Conservation (phyloP, 2,329 filamentous ascomycete genomes). For the Neophaeococcomyces aloes region DNA sequence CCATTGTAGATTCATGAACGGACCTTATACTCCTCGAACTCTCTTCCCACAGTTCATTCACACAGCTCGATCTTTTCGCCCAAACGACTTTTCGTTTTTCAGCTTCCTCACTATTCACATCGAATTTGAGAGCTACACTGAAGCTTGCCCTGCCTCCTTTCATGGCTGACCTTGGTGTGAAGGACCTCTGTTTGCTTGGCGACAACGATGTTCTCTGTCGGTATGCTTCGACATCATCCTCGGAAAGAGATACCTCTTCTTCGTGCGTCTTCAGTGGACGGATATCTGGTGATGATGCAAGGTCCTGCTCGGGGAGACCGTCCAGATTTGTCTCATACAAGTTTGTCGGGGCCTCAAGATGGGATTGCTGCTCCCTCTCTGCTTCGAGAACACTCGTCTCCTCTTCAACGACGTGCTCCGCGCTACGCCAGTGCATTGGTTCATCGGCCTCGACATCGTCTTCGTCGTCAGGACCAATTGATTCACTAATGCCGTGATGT, state of each 20-base stretch:
- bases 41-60: conserved; percentile 19
- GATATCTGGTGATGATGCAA: not conserved
- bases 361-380: not conserved
- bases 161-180: conserved; percentile 20
- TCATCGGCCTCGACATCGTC: conserved; percentile 1
- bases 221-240: conserved; percentile 1
- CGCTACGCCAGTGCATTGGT: conserved; percentile 1
- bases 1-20: conserved; percentile 5
- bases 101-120: conserved; percentile 8
- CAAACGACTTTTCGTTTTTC: conserved; percentile 16
- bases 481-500: not conserved
- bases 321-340: conserved; percentile 7
- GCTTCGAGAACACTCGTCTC: conserved; percentile 3
- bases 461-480: not conserved
- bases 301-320: conserved; percentile 5
- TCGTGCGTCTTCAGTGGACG: not conserved
- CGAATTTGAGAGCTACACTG: not conserved
- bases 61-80: conserved; percentile 16
- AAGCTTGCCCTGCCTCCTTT: conserved; percentile 17
- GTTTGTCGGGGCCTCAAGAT: not conserved
- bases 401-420: conserved; percentile 3
- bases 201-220: conserved; percentile 1
- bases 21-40: conserved; percentile 20
- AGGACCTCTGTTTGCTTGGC: conserved; percentile 7
- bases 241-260: not conserved